A percentile compares a stretch with the other conserved stretches of the same genome.
phyloP scores from a whole-genome alignment of 331 rosid genomes.

The Spiraea crenata region DNA sequence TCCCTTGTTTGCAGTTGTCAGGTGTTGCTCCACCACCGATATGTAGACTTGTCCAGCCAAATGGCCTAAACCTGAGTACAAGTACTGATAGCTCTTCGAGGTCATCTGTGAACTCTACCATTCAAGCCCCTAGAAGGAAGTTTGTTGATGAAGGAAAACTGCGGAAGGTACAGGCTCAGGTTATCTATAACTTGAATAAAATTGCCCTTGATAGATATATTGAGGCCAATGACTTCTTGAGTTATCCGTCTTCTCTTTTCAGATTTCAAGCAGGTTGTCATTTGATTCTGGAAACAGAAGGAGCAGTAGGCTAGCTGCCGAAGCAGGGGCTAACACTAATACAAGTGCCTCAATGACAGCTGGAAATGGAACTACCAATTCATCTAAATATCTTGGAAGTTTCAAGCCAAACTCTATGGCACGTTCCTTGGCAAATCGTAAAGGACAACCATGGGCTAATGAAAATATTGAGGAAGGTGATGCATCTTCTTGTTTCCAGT shows the following conservation, averaged over 20 bases:
- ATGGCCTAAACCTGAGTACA: slow-evolving; percentile 61
- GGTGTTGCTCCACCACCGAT: slow-evolving; percentile 85
- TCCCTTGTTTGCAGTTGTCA: slow-evolving; percentile 67
- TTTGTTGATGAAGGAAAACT: slow-evolving; percentile 97
- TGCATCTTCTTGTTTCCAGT: slow-evolving; percentile 11
- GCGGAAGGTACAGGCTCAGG: slow-evolving; percentile 58
- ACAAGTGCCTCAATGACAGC: slow-evolving; percentile 49
- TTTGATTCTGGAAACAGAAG: slow-evolving; percentile 96
- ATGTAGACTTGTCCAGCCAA: slow-evolving; percentile 70
- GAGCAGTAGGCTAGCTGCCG: slow-evolving; percentile 82
- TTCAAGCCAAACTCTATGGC: slow-evolving; percentile 74
- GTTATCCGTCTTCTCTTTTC: slow-evolving; percentile 23
- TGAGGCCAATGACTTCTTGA: not conserved
- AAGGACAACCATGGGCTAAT: slow-evolving; percentile 81
- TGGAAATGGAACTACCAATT: slow-evolving; percentile 74
- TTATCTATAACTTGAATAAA: not conserved
- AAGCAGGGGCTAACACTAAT: slow-evolving; percentile 59
- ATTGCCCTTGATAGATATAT: slow-evolving; percentile 1
- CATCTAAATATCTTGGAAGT: slow-evolving; percentile 83
- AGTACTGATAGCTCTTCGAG: slow-evolving; percentile 71
- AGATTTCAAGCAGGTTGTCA: slow-evolving; percentile 96
- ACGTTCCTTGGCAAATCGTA: slow-evolving; percentile 70
- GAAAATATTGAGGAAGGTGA: slow-evolving; percentile 85
- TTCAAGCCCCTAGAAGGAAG: slow-evolving; percentile 95
- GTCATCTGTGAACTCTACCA: slow-evolving; percentile 77